Percentiles rank a stretch among this genome's conserved stretches.
Evolutionary conservation across 768 basidiomycete genomes (phyloP).

Genomic region (Rubroboletus pulcherrimus): DNA sequence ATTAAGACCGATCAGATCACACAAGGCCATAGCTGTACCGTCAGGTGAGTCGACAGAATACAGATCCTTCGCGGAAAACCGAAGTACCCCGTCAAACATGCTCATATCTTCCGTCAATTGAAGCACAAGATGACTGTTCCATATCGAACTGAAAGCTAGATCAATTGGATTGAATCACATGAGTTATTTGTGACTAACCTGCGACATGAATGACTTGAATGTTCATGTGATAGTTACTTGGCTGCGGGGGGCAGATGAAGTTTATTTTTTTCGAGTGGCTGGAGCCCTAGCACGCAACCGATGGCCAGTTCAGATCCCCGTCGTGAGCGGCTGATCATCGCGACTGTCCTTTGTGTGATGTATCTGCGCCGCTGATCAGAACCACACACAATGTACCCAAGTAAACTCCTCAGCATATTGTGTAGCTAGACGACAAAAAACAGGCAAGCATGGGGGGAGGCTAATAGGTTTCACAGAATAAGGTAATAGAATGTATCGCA

Average conservation of each 20-base stretch:
- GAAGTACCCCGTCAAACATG: background rate
- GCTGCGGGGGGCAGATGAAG: background rate
- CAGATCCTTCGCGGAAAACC: background rate
- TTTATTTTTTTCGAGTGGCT: too few species aligned
- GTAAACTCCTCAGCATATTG: background rate
- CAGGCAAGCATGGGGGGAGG: background rate
- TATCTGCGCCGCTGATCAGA: background rate
- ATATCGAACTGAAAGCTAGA: background rate
- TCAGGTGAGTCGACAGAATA: background rate
- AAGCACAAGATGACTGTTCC: background rate
- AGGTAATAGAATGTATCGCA: slow-evolving; percentile 6
- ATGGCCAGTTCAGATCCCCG: background rate
- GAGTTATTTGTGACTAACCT: background rate
- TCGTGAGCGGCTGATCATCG: too few species aligned
- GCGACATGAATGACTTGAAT: background rate
- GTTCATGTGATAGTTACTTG: background rate
- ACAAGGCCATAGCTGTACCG: background rate
- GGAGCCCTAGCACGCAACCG: background rate
- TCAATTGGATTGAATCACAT: background rate
- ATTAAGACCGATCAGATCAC: background rate
- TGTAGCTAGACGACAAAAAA: background rate
- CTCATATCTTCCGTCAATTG: background rate
- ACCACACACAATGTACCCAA: background rate
- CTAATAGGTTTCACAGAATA: slow-evolving; percentile 8
- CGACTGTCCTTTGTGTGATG: background rate